Evolutionary conservation across 345 rosid genomes (phyloP), one percentile per base, ranked within the genome.

Genomic region (Brassica nigra): DNA sequence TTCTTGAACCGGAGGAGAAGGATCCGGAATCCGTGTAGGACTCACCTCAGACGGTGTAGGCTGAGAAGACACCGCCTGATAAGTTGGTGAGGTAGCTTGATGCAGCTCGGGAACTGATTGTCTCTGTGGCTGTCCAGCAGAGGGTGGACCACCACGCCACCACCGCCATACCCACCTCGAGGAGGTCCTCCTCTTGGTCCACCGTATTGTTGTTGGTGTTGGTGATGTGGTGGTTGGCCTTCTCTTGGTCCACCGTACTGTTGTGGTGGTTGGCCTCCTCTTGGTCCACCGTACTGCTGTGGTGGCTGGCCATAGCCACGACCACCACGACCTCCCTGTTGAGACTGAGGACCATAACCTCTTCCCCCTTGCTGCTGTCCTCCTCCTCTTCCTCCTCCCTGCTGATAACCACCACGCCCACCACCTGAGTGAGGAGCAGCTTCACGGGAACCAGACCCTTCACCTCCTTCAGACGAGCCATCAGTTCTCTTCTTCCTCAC

Each of bases 71-170:
- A 86, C 85, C 70, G 91, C 87, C 79, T 83, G 86, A 79, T 66
- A 79, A 81, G 88, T 63, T 81, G 89, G 87, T 77, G 73, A 87
- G 78, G 89, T 90, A 78, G 98, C 99, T 96, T 96, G 98, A 87
- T 87, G 94, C 97, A 89, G 98, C 90, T 96, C 98, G 95, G 97
- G 97, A 82, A 86, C 70, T 63, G 90, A 82, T 66, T 85, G 81
- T 86, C 92, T 89, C 36, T 89, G 75, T 31, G 89, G 88, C 47
- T 86, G 88, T 77, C 89, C 88, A 68, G 88, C 78, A 81, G 89
- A 76, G 15, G 86, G 70, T 69, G 84, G 90, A 76, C 90, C 95
- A 66, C 91, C 91, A 15, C 88, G 76, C 88, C 82, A 80, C 88
- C 82, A 82, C 82, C 81, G 14, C 86, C 83, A 78, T 84, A 80